Evolutionary conservation across 2,329 filamentous ascomycete species (phyloP).

Genomic region (Exserohilum rostratum): DNA sequence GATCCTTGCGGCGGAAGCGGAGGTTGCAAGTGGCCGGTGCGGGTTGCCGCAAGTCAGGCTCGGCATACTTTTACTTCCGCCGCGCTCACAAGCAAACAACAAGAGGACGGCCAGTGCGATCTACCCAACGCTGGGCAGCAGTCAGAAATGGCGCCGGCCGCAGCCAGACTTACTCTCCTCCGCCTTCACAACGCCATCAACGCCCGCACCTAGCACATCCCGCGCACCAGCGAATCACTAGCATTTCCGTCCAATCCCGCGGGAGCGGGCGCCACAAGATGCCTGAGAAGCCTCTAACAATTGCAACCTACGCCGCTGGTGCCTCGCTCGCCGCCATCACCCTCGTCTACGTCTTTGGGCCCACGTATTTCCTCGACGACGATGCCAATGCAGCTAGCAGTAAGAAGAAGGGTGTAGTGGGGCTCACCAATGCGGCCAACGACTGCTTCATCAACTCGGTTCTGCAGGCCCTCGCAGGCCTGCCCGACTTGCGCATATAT

Average conservation of each 20-base stretch:
- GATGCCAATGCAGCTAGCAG: slow-evolving; percentile 70
- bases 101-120: slow-evolving; percentile 31
- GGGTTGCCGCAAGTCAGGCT: slow-evolving; percentile 20
- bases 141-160: slow-evolving; percentile 39
- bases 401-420: slow-evolving; percentile 83
- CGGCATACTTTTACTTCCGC: slow-evolving; percentile 23
- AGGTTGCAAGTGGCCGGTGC: slow-evolving; percentile 27
- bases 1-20: slow-evolving; percentile 34
- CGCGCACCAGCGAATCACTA: neutral
- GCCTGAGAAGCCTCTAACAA: slow-evolving; percentile 81
- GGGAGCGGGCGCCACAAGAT: slow-evolving; percentile 56
- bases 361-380: slow-evolving; percentile 94
- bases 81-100: slow-evolving; percentile 34
- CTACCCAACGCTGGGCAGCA: slow-evolving; percentile 20
- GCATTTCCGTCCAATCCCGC: slow-evolving; percentile 26
- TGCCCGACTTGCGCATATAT: slow-evolving; percentile 88
- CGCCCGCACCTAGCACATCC: no score
- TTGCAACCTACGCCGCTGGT: slow-evolving; percentile 92
- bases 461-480: slow-evolving; percentile 87
- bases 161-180: neutral
- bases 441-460: slow-evolving; percentile 87
- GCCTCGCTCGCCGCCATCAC: slow-evolving; percentile 94
- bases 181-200: no score
- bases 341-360: slow-evolving; percentile 94
- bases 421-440: slow-evolving; percentile 86